Evolutionary conservation across 495 filamentous ascomycete genomes (phyloP), one percentile per base, ranked within the genome.

Genomic region (Hyphodiscus hymeniophilus): DNA sequence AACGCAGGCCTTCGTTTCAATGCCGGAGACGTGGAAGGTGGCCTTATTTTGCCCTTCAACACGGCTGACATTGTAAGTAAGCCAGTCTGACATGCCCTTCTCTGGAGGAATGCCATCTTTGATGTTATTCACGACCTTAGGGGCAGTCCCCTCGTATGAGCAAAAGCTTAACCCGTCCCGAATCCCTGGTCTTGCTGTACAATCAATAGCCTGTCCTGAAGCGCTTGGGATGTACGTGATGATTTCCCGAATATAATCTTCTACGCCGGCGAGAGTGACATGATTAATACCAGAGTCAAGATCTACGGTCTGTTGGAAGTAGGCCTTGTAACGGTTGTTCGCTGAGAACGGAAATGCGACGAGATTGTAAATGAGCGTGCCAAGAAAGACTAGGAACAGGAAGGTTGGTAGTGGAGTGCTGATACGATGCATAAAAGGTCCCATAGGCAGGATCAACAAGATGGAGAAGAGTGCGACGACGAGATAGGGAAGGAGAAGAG

Each of bases 281-380:
- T 63, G 68, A 48, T 85, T 88, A 6, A 69, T 63, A 11, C 84
- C 83, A 6, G 70, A 81, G 55, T 89, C 84, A 17, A 94, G 75
- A 55, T 95, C 79, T 40, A 95, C 71, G 6, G 76, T 75, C 58
- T 98, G 90, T 7, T 83, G 62, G 66, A 96, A 97, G 65, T 81
- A 94, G 34, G 89, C 65, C 59, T 97, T 97, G 55, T 95, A 75
- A 38, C 89, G 75, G 54, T 76, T 85, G 33, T 79, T 69, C 23
- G 72, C 68, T 0, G 87, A 88, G 68, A 96, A 97, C 1, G 92
- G 92, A 64, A 95, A 95, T 5, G 86, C 90, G 18, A 72, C 65
- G 10, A 95, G 77, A 60, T 92, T 95, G 70, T 94, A 97, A 56
- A 91, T 77, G 24, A 90, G 62, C 11, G 89, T 95, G 22, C 74